Evolutionary conservation across 140 eudicot species (phyloP), one percentile per base, ranked within the genome.

Genomic region (Oenanthe javanica): DNA sequence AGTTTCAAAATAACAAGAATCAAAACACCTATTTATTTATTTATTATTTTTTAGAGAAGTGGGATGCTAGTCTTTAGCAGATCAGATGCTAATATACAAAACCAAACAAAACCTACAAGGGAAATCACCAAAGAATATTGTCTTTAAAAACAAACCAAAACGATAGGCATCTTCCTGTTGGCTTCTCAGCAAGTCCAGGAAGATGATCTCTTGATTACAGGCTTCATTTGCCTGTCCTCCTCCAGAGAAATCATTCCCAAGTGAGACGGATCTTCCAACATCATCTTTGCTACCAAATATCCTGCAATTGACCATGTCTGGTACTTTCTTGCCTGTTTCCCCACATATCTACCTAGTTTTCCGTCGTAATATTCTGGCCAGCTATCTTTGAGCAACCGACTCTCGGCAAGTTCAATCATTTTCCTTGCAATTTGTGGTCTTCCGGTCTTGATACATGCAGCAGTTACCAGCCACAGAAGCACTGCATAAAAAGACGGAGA

Each of bases 261-360:
- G 78, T 92, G 92, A 18, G 97, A 90, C 2, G 97, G 97, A 81
- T 91, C 92, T 82, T 91, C 97, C 36, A 89, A 76, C 94, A 91
- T 82, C 91, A 91, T 88, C 46, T 91, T 91, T 38, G 97, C 97
- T 45, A 91, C 94, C 83, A 91, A 81, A 79, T 91, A 91, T 54
- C 97, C 97, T 5, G 97, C 90, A n/a, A 91, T 91, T 40, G 94
- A 89, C 97, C 97, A 91, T 45, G 97, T 89, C 52, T 91, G 97
- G 79, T 84, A 76, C 85, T 91, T 91, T 78, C 97, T 86, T 36
- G 94, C 97, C 59, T 91, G 97, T 86, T 91, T 91, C 7, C 97
- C 97, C 6, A 89, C 79, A 25, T 86, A 91, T 84, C 97, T 90
- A 43, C 97, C 97, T 6, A 59, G 84, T 80, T 89, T 91, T 27